A percentile compares a stretch with the other conserved stretches of the same genome.
These are phyloP conservation scores for Phytophthora quininea DNA, from an alignment of 352 stramenopile species.

Conservation along the genomic window DNA sequence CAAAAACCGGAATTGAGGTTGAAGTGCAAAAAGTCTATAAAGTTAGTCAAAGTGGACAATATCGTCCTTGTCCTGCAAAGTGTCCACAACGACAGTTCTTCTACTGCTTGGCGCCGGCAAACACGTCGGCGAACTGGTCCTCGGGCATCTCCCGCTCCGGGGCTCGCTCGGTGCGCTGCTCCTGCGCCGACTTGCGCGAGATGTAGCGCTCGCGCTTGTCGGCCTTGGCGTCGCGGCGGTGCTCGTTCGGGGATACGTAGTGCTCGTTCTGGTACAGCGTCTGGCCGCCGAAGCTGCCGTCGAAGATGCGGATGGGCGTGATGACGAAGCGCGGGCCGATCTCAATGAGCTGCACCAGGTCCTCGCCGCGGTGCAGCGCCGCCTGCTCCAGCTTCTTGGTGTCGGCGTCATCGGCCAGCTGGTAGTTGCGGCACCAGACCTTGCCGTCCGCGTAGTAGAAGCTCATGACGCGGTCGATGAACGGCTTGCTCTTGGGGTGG, in stretches of 20 bases:
- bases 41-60: background rate
- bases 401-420: slow-evolving; percentile 85
- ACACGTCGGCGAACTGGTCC: slow-evolving; percentile 89
- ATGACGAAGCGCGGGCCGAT: slow-evolving; percentile 99
- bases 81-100: background rate
- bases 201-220: slow-evolving; percentile 94
- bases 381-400: slow-evolving; percentile 92
- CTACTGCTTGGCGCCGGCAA: slow-evolving; percentile 60
- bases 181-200: slow-evolving; percentile 88
- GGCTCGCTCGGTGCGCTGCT: slow-evolving; percentile 75
- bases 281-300: slow-evolving; percentile 97
- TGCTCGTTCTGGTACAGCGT: slow-evolving; percentile 98
- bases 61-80: slow-evolving; percentile 8
- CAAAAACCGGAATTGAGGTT: slow-evolving; percentile 1
- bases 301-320: slow-evolving; percentile 98
- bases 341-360: slow-evolving; percentile 97
- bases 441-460: slow-evolving; percentile 95
- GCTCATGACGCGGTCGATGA: slow-evolving; percentile 99
- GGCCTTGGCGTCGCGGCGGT: slow-evolving; percentile 87
- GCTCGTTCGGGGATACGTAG: slow-evolving; percentile 97
- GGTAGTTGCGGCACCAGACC: slow-evolving; percentile 99
- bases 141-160: slow-evolving; percentile 71
- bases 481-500: slow-evolving; percentile 99
- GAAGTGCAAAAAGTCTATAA: slow-evolving; percentile 9
- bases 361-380: slow-evolving; percentile 83